Conservation (phyloP, 768 basidiomycete genomes). For the Phylloporus rhodoxanthus region DNA sequence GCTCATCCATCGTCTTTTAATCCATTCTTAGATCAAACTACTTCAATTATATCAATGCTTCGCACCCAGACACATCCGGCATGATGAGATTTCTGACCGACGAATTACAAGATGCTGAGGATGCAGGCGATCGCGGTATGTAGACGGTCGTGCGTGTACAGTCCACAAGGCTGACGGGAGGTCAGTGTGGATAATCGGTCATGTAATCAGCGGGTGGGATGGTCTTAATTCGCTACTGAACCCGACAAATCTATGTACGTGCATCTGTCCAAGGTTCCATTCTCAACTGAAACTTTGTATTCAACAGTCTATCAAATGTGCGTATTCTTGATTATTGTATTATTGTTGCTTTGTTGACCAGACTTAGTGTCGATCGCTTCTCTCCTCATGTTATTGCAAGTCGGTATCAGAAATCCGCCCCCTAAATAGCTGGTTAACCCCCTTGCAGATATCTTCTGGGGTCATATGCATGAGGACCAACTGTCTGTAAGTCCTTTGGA, state of each 20-base stretch:
- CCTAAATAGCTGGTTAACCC: constrained; percentile 6
- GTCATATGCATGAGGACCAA: constrained; percentile 74
- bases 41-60: constrained; percentile 75
- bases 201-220: constrained; percentile 64
- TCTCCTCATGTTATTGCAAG: constrained; percentile 74
- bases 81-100: constrained; percentile 75
- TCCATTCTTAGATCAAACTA: constrained; percentile 48
- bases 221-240: constrained; percentile 57
- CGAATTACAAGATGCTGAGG: constrained; percentile 74
- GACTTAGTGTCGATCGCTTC: constrained; percentile 61
- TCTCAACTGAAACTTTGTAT: neutral
- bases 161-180: constrained; percentile 8
- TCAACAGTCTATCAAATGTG: constrained; percentile 46
- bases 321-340: neutral
- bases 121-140: constrained; percentile 66
- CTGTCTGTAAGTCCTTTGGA: constrained; percentile 41
- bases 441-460: constrained; percentile 62
- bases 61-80: constrained; percentile 61
- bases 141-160: neutral
- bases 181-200: constrained; percentile 49
- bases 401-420: constrained; percentile 30
- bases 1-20: constrained; percentile 5
- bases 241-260: constrained; percentile 66
- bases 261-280: neutral
- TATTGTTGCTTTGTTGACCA: neutral